Evolutionary conservation across 176 grass and related monocot genomes (phyloP).

Genomic region (Tillandsia fasciculata): DNA sequence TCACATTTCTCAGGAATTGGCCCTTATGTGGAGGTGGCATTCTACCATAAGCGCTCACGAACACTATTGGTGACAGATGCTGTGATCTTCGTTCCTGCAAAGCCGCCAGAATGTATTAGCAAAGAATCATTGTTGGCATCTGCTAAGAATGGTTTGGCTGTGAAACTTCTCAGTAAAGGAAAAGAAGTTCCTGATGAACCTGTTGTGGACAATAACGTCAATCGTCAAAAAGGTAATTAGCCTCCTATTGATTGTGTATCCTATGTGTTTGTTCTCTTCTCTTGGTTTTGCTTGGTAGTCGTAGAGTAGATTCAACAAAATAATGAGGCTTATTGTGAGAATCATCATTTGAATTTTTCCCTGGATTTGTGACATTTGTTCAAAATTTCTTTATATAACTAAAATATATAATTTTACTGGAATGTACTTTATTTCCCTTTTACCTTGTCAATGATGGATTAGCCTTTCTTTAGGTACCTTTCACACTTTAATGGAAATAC

Average conservation of each 20-base stretch:
- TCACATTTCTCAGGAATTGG: conserved; percentile 66
- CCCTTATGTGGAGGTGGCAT: conserved; percentile 85
- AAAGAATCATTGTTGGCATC: conserved; percentile 71
- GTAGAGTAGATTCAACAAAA: too few species aligned
- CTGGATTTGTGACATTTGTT: too few species aligned
- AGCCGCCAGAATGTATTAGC: conserved; percentile 81
- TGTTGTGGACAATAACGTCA: conserved; percentile 61
- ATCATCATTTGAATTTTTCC: too few species aligned
- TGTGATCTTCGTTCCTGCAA: conserved; percentile 77
- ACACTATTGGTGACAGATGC: conserved; percentile 85
- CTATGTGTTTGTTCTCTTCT: not conserved
- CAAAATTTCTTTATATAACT: too few species aligned
- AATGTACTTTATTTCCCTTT: too few species aligned
- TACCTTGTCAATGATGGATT: too few species aligned
- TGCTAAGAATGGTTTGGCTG: conserved; percentile 85
- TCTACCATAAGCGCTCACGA: conserved; percentile 72
- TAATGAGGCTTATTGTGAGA: too few species aligned
- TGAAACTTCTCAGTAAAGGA: conserved; percentile 92
- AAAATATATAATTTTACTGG: too few species aligned
- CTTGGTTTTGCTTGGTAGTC: not conserved
- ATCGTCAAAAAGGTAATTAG: conserved; percentile 57
- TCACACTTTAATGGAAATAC: too few species aligned
- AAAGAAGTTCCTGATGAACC: conserved; percentile 78
- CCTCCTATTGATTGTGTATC: not conserved
- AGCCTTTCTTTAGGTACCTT: too few species aligned